Evolutionary conservation across 805 yeast genomes (phyloP), one percentile per base, ranked within the genome.

Genomic region (Pichia cephalocereana): DNA sequence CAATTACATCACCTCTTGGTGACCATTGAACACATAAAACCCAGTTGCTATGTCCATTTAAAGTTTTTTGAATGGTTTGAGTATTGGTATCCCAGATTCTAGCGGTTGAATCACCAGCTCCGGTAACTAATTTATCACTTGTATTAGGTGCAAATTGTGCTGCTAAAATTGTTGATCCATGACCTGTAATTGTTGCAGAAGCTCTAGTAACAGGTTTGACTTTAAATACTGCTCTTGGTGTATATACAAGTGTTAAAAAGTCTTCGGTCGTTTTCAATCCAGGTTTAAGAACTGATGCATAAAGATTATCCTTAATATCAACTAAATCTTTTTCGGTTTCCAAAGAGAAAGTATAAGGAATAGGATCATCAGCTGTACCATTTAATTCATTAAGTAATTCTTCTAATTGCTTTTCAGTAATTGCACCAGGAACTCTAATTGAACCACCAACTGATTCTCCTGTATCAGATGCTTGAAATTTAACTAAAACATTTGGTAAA

Each of bases 11-110:
- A 27, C 96, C 98, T 64, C 87, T 86, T 4, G 99, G 97, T 19
- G 95, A 83, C 83, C 95, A 93, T 3, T 85, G 71, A 8, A 85
- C 96, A 63, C 95, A 84, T 41, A 93, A 70, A 8, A 93, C 98
- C 96, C 97, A 93, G 68, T 90, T 88, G 11, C 79, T 70, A 60
- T 93, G 99, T 1, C 98, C 98, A 6, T 72, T 60, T 46, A 93
- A 69, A 0, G 95, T 86, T 52, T 79, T 76, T 60, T 82, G 70
- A 9, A 96, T 96, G 0, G 99, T 93, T 56, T 87, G 93, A 0
- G 98, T 90, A 58, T 88, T 83, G 65, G 96, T 86, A 67, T 90
- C 97, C 99, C 99, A 93, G 43, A 91, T 77, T 62, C 98, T 74
- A 2, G 98, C 97, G 9, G 98, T 90, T 37, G 83, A 79, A 66